Percentiles rank a stretch among this genome's conserved stretches.
Conservation (phyloP, 352 stramenopile genomes). For the Phytopythium oedochilum region DNA sequence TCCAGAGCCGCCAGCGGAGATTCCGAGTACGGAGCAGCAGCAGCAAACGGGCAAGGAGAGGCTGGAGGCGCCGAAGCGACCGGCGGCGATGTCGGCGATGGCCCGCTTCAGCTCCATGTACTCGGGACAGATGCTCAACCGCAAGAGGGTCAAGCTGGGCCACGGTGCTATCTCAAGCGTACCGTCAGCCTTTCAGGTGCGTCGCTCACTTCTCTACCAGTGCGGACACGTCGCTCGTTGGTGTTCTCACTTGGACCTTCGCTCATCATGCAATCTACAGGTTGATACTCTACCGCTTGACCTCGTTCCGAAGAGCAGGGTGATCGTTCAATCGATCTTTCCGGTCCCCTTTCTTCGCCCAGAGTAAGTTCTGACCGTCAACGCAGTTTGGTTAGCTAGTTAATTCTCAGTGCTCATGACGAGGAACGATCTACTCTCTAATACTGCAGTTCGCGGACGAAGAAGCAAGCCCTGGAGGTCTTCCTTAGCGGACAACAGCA, state of each 20-base stretch:
- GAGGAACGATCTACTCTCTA: no score
- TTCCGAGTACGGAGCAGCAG: neutral
- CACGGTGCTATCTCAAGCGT: conserved; percentile 13
- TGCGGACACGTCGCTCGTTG: neutral
- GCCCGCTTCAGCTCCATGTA: conserved; percentile 36
- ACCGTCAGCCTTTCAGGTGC: conserved; percentile 18
- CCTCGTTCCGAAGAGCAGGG: conserved; percentile 49
- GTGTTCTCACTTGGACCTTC: no score
- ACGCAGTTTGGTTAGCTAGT: no score
- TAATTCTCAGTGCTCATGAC: no score
- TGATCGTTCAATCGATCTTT: conserved; percentile 54
- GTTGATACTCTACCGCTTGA: conserved; percentile 46
- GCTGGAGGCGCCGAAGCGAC: neutral
- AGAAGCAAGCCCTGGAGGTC: conserved; percentile 25
- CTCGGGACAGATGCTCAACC: conserved; percentile 12
- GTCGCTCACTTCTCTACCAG: neutral
- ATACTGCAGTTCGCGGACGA: conserved; percentile 22
- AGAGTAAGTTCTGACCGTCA: conserved; percentile 41
- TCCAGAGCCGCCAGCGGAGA: neutral
- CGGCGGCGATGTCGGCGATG: conserved; percentile 5
- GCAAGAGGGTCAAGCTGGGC: conserved; percentile 12
- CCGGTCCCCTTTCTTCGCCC: conserved; percentile 56
- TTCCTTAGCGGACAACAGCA: conserved; percentile 12
- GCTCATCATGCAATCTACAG: conserved; percentile 13
- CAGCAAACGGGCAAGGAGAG: neutral